Conservation (phyloP, 495 filamentous ascomycete species). For the Neurospora sp. region DNA sequence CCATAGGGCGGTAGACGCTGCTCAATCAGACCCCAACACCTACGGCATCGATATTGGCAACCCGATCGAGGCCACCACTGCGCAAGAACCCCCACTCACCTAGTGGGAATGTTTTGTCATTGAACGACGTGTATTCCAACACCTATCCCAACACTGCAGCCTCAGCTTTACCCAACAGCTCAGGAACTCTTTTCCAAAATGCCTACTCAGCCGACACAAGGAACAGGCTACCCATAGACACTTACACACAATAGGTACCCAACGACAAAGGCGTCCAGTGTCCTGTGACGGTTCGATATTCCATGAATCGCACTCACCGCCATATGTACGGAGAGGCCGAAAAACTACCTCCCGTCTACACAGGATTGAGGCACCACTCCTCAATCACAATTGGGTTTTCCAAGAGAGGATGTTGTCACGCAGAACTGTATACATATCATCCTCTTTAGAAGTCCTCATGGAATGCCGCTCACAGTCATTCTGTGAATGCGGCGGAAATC, state of each 20-base stretch:
- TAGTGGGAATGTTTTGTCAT: too few relatives aligned
- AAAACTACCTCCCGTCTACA: background rate
- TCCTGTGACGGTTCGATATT: background rate
- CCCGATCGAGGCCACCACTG: too few relatives aligned
- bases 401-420: background rate
- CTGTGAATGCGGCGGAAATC: background rate
- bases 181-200: background rate
- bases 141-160: background rate
- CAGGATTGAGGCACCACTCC: background rate
- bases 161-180: background rate
- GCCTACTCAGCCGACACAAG: too few relatives aligned
- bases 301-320: background rate
- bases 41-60: too few relatives aligned
- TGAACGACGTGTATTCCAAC: too few relatives aligned
- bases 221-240: background rate
- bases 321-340: background rate
- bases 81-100: too few relatives aligned
- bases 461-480: background rate
- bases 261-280: background rate
- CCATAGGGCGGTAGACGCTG: too few relatives aligned
- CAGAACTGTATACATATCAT: background rate
- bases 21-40: too few relatives aligned
- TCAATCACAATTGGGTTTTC: background rate
- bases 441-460: background rate
- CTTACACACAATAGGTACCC: background rate